Evolutionary conservation across 352 stramenopile species (phyloP), one percentile per base, ranked within the genome.

Genomic region (Pythium chondricola): DNA sequence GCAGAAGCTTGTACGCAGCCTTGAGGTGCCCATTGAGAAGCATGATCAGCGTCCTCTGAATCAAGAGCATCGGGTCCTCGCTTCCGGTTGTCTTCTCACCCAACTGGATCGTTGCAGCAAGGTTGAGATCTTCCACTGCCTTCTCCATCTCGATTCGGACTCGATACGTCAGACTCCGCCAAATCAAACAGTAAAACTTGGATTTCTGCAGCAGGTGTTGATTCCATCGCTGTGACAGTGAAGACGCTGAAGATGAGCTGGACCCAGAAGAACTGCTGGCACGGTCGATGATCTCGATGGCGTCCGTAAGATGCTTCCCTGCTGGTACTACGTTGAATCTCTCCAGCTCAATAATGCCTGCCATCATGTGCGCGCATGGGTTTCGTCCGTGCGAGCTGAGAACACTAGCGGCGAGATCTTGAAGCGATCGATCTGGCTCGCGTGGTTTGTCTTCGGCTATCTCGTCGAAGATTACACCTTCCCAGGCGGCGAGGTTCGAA

Each of bases 161-260:
- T 4, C 69, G 57, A 46, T 55, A 64, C 1, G 63, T 61, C 36
- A 83, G 46, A 27, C 65, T 79, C 35, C 71, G 52, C 68, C 63
- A 83, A 16, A 83, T 43, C n/a, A 75, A 44, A n/a, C 58, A 77
- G 40, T 81, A 77, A 36, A 69, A 77, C 29, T 75, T 75, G 24
- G 69, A 58, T 7, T 64, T 67, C 11, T 71, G 45, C 20, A 70
- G 10, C 8, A 75, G 30, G n/a, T 61, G 40, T 6, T 69, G 64
- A 14, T 71, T 57, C 67, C 68, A 83, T 11, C 33, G 44, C 4
- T 56, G 42, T 2, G 63, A 52, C 17, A 72, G 7, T 1, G 66
- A 52, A 8, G 62, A 66, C 3, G 36, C n/a, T 2, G 17, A 6
- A 24, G 27, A 36, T 7, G 4, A 13, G 18, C n/a, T 20, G 21